Evolutionary conservation across 495 filamentous ascomycete genomes (phyloP), one percentile per base, ranked within the genome.

Genomic region (Poronia punctata): DNA sequence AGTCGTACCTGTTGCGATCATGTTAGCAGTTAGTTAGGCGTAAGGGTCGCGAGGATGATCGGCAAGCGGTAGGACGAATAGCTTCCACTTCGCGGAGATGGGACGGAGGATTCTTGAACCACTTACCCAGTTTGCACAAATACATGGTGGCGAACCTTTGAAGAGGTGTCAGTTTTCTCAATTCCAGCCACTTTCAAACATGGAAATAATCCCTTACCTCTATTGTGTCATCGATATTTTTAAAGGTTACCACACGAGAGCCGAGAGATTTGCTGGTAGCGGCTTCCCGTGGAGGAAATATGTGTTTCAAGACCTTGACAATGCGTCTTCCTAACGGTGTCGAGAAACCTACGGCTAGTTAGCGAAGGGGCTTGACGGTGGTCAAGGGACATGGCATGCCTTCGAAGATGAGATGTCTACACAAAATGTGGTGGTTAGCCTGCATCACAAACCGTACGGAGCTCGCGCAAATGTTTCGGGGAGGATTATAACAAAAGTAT

Each of bases 151-250:
- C 69, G 59, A 26, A 71, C 42, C 22, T 45, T 9, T 23, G 21
- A 15, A 8, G 26, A 31, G 9, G 26, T n/a, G 37, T 40, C 15
- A 38, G 35, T n/a, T n/a, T n/a, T n/a, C n/a, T n/a, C n/a, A n/a
- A n/a, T n/a, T n/a, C n/a, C n/a, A n/a, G n/a, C n/a, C n/a, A n/a
- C n/a, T n/a, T n/a, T n/a, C n/a, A n/a, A n/a, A n/a, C n/a, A n/a
- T n/a, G n/a, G n/a, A n/a, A 32, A 17, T 12, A 17, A 10, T 76
- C 55, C 29, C 37, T 5, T 40, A 40, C 62, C 47, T 96, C 90
- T 33, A 97, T 90, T 45, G 77, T 84, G 53, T 97, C 92, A 54
- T 97, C 90, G 38, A 88, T 86, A 52, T 95, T 95, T 52, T 86
- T 83, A 61, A 99, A 99, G 15, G 82, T 95, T 23, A 98, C 85